phyloP scores from a whole-genome alignment of 352 stramenopile species.

The Pythium sukuiense region DNA sequence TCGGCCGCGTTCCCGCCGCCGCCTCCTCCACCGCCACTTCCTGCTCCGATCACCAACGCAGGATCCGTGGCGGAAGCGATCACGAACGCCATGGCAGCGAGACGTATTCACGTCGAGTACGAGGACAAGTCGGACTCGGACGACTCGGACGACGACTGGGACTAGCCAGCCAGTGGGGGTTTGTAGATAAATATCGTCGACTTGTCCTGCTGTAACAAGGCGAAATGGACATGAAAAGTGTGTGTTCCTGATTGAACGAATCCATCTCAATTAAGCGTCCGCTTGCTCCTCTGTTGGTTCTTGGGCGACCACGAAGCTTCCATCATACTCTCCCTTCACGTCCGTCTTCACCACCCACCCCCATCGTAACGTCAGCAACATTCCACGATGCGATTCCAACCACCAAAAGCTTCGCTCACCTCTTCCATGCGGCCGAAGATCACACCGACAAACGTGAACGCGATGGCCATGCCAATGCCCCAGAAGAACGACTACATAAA shows the following conservation, averaged over 20 bases:
- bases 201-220: not conserved
- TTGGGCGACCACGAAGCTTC: not conserved
- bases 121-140: slow-evolving; percentile 64
- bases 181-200: not conserved
- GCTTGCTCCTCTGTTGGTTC: not conserved
- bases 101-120: slow-evolving; percentile 82
- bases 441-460: slow-evolving; percentile 68
- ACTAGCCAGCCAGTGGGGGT: slow-evolving; percentile 33
- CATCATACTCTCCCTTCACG: not conserved
- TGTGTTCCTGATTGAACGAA: not conserved
- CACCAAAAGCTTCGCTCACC: slow-evolving; percentile 23
- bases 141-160: slow-evolving; percentile 84
- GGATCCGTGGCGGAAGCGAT: slow-evolving; percentile 79
- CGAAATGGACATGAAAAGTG: not conserved
- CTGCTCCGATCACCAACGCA: slow-evolving; percentile 38
- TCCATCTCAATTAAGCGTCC: slow-evolving; percentile 2
- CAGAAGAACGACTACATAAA: slow-evolving; percentile 68
- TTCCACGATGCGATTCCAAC: not conserved
- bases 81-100: slow-evolving; percentile 74
- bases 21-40: slow-evolving; percentile 26
- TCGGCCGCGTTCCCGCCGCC: slow-evolving; percentile 16
- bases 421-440: slow-evolving; percentile 73
- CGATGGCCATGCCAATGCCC: slow-evolving; percentile 75
- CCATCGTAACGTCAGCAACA: not conserved
- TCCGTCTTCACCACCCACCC: not conserved